Evolutionary conservation across 345 rosid species (phyloP).

Genomic region (Brassica rapa): DNA sequence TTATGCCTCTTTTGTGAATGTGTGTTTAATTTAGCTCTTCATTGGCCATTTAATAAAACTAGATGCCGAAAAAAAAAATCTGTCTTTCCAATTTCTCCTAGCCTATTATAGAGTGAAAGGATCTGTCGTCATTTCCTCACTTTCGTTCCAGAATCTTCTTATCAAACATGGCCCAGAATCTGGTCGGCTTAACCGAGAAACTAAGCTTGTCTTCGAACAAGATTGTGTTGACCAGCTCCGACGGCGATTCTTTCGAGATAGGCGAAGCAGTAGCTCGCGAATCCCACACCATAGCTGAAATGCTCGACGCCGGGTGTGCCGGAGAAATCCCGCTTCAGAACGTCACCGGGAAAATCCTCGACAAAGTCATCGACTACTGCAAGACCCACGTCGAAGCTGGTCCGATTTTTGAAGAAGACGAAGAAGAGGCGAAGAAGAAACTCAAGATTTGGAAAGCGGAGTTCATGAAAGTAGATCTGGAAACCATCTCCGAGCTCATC

Average conservation of each 20-base stretch:
- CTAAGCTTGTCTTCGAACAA: not conserved
- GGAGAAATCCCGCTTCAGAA: not conserved
- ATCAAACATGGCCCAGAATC: not conserved
- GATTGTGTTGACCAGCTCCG: not conserved
- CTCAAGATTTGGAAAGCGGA: conserved; percentile 56
- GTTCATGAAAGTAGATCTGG: conserved; percentile 54
- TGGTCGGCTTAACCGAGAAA: not conserved
- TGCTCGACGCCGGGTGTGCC: not conserved
- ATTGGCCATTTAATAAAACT: not conserved
- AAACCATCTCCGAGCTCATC: conserved; percentile 48
- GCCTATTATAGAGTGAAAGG: not conserved
- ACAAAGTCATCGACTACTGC: conserved; percentile 64
- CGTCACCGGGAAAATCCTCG: conserved; percentile 29
- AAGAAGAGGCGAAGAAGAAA: not conserved
- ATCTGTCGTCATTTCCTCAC: not conserved
- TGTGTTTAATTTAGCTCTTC: not conserved
- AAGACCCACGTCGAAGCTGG: conserved; percentile 57
- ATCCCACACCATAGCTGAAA: not conserved
- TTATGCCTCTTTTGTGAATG: not conserved
- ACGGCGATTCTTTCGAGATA: not conserved
- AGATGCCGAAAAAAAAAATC: too few relatives aligned
- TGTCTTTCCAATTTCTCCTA: not conserved
- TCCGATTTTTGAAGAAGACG: conserved; percentile 14
- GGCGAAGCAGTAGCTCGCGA: conserved; percentile 2
- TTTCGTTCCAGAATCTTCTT: not conserved